These are phyloP conservation scores for Xerocomellus dryophilus DNA, from an alignment of 768 basidiomycete genomes.

Conservation along the genomic window DNA sequence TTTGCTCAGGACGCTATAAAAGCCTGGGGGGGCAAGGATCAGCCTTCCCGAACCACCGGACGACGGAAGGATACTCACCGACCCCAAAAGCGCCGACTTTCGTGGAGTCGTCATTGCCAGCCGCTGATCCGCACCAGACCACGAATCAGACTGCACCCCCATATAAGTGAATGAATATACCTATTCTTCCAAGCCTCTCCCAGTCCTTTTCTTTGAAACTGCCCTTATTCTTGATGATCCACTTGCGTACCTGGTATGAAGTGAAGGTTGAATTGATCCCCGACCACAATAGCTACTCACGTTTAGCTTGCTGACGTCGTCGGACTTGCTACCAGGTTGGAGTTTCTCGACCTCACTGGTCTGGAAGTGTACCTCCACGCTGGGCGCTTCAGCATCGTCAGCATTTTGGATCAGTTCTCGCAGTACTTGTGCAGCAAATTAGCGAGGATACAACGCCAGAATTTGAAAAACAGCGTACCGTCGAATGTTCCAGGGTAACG, in stretches of 20 bases:
- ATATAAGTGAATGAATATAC: not conserved
- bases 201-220: constrained; percentile 6
- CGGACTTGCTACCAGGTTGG: not conserved
- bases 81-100: constrained; percentile 21
- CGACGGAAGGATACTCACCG: not conserved
- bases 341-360: constrained; percentile 17
- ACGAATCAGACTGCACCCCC: not conserved
- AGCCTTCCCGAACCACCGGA: not conserved
- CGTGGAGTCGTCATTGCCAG: constrained; percentile 9
- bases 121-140: not conserved
- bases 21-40: constrained; percentile 2
- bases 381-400: constrained; percentile 43
- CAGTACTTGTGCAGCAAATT: constrained; percentile 32
- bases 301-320: not conserved
- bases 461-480: not conserved
- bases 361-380: constrained; percentile 37
- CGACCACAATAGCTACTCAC: not conserved
- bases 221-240: constrained; percentile 16
- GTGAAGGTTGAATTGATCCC: not conserved
- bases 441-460: not conserved
- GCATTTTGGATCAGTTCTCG: constrained; percentile 58
- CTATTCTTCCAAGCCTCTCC: constrained; percentile 16
- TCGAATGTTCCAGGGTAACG: constrained; percentile 18
- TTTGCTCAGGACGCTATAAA: constrained; percentile 19
- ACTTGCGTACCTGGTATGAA: constrained; percentile 4